Base-by-base conservation (phyloP, 177 flowering plant species). In the Vitis hybrid region DNA sequence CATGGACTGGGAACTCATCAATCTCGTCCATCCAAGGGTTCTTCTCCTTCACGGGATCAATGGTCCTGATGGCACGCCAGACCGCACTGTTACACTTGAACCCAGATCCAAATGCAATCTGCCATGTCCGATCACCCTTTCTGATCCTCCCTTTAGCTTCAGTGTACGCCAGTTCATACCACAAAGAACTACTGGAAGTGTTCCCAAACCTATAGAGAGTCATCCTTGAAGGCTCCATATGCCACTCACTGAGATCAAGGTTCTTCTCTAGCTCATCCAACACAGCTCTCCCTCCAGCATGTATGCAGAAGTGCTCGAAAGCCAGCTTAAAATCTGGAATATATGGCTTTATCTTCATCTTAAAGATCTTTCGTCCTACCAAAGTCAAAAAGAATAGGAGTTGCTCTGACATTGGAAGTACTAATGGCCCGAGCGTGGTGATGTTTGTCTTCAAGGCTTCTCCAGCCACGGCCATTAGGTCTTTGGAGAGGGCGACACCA, bases 171-270 rank as follows among this genome's bases (percentile, higher is more conserved):
- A 90, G 60, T 66, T 88, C 95, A 63, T 88, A 90, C 95, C 95
- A 90, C 68, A 87, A 69, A 0, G 95, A 88, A 61, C 92, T 88
- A 60, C 92, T 90, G 0, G 95, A 90, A 7, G 91, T 90, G 69
- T 90, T 90, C 0, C 95, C 95, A 68, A 90, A 90, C 63, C 95
- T 78, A 63, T 87, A 77, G 1, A 90, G 80, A 1, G 95, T 90
- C 95, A 90, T 90, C 50, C 95, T 84, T 0, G 95, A 90, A 5
- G 95, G 93, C 77, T 90, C 95, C 95, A 90, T 88, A 52, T 90
- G 95, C 90, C 89, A 83, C 2, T 84, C 77, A 9, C 48, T 71
- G 6, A 90, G 80, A 16, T 83, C 88, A 11, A 90, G 85, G 39
- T 87, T 90, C 81, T 90, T 87, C 90, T 90, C 91, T 7, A 90